A percentile compares a stretch with the other conserved stretches of the same genome.
phyloP scores from a whole-genome alignment of 495 filamentous ascomycete genomes.

The Tuber magnatum region DNA sequence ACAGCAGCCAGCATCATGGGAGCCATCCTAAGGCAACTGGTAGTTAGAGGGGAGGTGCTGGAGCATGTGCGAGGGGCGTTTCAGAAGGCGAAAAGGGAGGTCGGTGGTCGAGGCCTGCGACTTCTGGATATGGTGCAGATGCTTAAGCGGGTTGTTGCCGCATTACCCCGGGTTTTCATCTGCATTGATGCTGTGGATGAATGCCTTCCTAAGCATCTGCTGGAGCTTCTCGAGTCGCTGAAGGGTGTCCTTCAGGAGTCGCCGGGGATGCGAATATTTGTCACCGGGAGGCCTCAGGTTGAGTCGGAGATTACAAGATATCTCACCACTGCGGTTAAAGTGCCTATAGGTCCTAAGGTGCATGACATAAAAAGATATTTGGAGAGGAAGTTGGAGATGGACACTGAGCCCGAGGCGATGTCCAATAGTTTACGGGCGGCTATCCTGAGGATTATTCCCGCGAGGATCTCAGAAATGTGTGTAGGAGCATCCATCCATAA shows the following conservation, averaged over 20 bases:
- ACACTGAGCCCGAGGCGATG: not conserved
- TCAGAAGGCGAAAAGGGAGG: not conserved
- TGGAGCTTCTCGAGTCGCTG: not conserved
- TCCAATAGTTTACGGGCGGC: not conserved
- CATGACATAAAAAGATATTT: not conserved
- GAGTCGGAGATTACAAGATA: not conserved
- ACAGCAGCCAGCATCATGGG: not conserved
- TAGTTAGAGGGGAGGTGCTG: not conserved
- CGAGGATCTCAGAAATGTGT: not conserved
- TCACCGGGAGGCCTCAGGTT: not conserved
- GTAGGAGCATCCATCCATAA: not conserved
- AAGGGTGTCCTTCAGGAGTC: not conserved
- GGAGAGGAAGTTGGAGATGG: not conserved
- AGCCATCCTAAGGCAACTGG: not conserved
- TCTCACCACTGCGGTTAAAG: not conserved
- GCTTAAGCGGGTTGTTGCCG: not conserved
- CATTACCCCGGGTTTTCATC: not conserved
- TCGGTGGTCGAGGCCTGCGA: not conserved
- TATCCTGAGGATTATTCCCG: not conserved
- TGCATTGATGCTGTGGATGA: not conserved
- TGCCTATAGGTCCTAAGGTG: not conserved
- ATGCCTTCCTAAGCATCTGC: not conserved
- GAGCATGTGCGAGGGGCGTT: not conserved
- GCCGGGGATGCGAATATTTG: not conserved
- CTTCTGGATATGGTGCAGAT: not conserved